Base-by-base conservation (phyloP, 805 yeast genomes). In the Candida easanensis region DNA sequence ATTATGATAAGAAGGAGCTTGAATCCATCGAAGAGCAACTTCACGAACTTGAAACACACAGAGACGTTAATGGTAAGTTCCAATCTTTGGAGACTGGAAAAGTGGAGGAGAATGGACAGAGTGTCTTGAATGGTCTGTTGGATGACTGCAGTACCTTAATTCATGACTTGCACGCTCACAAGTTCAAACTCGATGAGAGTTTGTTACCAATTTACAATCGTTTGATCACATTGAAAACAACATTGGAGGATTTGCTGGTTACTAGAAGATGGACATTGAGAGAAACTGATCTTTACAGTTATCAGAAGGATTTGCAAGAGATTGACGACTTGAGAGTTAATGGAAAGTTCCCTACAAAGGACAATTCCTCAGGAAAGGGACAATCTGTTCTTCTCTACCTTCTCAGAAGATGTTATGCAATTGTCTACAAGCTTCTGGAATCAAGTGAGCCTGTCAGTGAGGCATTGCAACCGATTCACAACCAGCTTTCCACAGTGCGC, bases 201-300 rank as follows among this genome's bases (percentile, higher is more conserved):
- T 71, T 86, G 42, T 68, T 71, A 38, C 77, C 77, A 15, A 70
- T 85, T 22, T 90, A 86, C 64, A 73, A 77, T 38, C 73, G 77
- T 45, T 69, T 93, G 51, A 68, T 77, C 23, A 77, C 74, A 35
- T 72, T 88, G 53, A 87, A 88, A 61, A 72, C 79, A 19, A 82
- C 82, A 16, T 73, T 93, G 48, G 96, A 88, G 54, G 88, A 87
- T 52, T 69, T 93, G 49, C 72, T 91, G 54, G 80, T 93, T 35
- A 93, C 99, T 3, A 82, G 97, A 64, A 78, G 99, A 62, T 93
- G 99, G 99, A 91, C 98, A 2, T 71, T 93, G 68, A 79, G 99
- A 58, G 96, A 90, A 58, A 93, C 99, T 0, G 99, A 93, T 66
- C 72, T 93, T 48, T 93, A 85, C 66, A 74, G 76, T 38, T 90